Conservation (phyloP, 2,329 filamentous ascomycete genomes). For the Botrytis cinerea region DNA sequence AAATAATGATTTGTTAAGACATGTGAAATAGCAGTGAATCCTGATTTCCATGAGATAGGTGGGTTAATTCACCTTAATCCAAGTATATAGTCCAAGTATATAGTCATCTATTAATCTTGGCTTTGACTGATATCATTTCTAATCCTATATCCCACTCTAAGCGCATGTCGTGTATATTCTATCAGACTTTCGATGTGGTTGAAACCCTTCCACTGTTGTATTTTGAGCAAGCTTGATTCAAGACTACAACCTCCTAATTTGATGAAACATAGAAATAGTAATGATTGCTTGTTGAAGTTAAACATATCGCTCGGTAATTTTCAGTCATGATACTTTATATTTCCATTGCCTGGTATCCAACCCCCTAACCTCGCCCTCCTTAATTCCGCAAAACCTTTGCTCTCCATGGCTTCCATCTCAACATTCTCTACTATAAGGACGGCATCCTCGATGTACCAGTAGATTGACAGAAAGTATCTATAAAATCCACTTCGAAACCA, state of each 20-base stretch:
- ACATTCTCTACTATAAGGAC: neutral
- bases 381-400: neutral
- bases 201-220: neutral
- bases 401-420: neutral
- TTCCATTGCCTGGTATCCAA: neutral
- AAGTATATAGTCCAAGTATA: neutral
- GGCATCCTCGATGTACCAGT: rapidly evolving
- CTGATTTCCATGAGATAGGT: neutral
- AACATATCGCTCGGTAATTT: neutral
- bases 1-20: neutral
- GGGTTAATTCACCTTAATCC: neutral
- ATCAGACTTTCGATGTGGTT: neutral
- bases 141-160: neutral
- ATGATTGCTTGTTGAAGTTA: neutral
- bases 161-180: neutral
- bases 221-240: neutral
- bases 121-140: neutral
- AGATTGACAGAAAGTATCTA: neutral
- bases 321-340: neutral
- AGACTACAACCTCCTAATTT: neutral
- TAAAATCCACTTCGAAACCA: neutral
- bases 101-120: neutral
- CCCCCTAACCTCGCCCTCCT: neutral
- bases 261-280: neutral
- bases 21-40: neutral